These are phyloP conservation scores for Serendipita sp. DNA, from an alignment of 768 basidiomycete genomes.

Conservation along the genomic window DNA sequence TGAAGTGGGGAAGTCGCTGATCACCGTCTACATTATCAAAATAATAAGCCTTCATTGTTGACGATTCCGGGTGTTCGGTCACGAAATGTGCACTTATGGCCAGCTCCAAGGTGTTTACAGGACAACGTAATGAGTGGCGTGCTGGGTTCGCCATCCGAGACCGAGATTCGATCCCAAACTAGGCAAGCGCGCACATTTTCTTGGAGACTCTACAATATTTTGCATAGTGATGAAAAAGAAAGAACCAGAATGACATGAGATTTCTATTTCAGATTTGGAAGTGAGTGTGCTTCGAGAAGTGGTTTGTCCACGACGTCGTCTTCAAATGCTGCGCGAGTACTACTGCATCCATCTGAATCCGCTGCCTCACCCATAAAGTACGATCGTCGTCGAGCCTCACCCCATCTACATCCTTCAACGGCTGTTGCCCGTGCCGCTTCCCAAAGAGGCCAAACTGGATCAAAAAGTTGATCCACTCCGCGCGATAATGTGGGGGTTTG, in stretches of 20 bases:
- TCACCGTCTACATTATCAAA: constrained; percentile 63
- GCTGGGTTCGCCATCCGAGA: too few species aligned
- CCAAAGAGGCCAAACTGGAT: neutral
- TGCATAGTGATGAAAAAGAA: too few species aligned
- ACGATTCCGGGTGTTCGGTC: too few species aligned
- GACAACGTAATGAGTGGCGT: too few species aligned
- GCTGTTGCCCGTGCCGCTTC: neutral
- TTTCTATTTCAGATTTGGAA: too few species aligned
- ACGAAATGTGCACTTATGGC: too few species aligned
- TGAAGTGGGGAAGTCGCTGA: constrained; percentile 69
- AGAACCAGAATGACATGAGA: too few species aligned
- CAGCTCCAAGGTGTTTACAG: too few species aligned
- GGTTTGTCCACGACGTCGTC: neutral
- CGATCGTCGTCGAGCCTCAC: neutral
- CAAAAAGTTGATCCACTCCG: constrained; percentile 1
- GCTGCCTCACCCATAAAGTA: neutral
- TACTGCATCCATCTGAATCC: neutral
- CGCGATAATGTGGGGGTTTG: neutral
- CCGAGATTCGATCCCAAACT: too few species aligned
- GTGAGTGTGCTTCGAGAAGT: neutral
- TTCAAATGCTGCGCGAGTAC: neutral
- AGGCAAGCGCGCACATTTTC: too few species aligned
- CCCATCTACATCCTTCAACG: neutral
- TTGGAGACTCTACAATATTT: too few species aligned
- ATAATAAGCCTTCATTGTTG: constrained; percentile 56